phyloP scores from a whole-genome alignment of 306 rosid species.

The Heteromeles arbutifolia region DNA sequence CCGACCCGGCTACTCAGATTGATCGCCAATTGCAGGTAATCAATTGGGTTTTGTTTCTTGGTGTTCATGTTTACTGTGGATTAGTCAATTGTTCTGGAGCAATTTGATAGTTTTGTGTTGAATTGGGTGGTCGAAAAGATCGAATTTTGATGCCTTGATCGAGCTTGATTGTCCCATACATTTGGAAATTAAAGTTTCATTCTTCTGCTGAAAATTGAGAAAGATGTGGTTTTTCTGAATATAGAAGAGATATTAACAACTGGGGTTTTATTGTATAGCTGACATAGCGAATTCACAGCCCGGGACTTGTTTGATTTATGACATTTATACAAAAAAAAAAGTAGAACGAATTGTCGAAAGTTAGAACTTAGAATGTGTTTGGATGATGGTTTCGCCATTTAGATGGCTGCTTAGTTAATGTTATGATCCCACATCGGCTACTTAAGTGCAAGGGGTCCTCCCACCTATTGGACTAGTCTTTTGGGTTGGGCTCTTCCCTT shows the following conservation, averaged over 20 bases:
- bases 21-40: constrained; percentile 88
- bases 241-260: neutral
- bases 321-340: neutral
- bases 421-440: too few species aligned
- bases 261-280: neutral
- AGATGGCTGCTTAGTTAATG: neutral
- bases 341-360: neutral
- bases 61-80: too few species aligned
- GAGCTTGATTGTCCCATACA: neutral
- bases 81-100: neutral
- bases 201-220: neutral
- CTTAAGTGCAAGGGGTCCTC: too few species aligned
- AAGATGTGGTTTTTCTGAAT: neutral
- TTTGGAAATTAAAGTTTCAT: neutral
- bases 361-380: neutral
- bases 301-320: neutral
- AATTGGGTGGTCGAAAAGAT: neutral
- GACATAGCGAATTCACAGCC: neutral
- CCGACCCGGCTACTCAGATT: constrained; percentile 63
- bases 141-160: neutral
- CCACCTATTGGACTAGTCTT: too few species aligned
- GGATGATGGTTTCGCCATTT: neutral
- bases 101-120: neutral
- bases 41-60: neutral
- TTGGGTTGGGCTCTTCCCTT: too few species aligned